Percentiles rank a stretch among this genome's conserved stretches.
Evolutionary conservation across 495 filamentous ascomycete species (phyloP).

Genomic region (Aspergillus panamensis): DNA sequence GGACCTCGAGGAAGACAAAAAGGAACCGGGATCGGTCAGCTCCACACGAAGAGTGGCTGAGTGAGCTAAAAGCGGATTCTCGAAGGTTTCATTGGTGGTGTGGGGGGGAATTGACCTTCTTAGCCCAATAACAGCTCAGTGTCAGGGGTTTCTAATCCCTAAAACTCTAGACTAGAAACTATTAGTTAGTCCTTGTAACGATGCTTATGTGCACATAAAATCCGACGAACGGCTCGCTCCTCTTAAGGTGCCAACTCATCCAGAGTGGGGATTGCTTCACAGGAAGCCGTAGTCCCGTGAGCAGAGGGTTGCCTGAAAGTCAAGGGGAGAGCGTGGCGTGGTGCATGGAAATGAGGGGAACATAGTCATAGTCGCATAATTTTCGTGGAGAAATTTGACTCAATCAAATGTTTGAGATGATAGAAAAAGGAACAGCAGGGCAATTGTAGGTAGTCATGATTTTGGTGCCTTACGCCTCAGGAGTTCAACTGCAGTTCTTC

Average conservation of each 20-base stretch:
- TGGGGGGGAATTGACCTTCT: slow-evolving; percentile 9
- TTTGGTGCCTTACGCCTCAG: too few relatives aligned
- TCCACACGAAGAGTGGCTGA: slow-evolving; percentile 16
- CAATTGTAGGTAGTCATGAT: too few relatives aligned
- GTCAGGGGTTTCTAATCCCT: slow-evolving; percentile 7
- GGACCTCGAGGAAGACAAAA: slow-evolving; percentile 6
- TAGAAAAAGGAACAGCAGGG: too few relatives aligned
- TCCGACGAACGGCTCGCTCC: slow-evolving; percentile 9
- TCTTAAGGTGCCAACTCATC: slow-evolving; percentile 23
- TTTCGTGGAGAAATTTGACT: too few relatives aligned
- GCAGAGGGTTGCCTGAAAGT: neutral
- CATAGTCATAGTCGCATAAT: too few relatives aligned
- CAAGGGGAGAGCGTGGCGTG: neutral
- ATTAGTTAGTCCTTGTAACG: neutral
- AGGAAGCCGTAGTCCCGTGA: neutral
- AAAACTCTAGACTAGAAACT: slow-evolving; percentile 3
- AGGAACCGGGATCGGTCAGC: slow-evolving; percentile 15
- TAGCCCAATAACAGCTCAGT: slow-evolving; percentile 18
- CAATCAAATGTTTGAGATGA: too few relatives aligned
- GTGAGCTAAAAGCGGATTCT: slow-evolving; percentile 13
- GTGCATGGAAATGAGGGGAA: too few relatives aligned
- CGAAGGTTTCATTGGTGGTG: slow-evolving; percentile 20
- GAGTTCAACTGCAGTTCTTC: too few relatives aligned
- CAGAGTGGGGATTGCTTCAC: slow-evolving; percentile 11
- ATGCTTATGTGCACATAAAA: slow-evolving; percentile 7